Evolutionary conservation across 75 land plant genomes (phyloP).

Genomic region (Selaginella tamariscina): DNA sequence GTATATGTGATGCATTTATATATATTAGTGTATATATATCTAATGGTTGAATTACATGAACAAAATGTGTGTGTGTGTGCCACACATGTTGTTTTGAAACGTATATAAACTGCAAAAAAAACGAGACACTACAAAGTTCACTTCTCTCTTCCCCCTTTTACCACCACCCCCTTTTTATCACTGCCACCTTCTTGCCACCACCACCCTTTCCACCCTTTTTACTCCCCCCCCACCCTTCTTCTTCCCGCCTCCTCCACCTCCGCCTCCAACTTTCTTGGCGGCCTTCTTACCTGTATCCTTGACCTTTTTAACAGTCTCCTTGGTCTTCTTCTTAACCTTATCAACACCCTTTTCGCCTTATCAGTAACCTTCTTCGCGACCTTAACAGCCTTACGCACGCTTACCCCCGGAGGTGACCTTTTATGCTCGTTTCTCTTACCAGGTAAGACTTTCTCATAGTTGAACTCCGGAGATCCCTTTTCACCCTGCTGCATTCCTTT

Average conservation of each 20-base stretch:
- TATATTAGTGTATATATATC: too few species aligned
- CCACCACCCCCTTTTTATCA: neutral
- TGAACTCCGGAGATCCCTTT: neutral
- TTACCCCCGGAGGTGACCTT: neutral
- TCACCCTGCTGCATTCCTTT: neutral
- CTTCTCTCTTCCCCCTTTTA: neutral
- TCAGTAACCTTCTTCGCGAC: neutral
- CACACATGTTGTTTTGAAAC: too few species aligned
- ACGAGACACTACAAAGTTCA: too few species aligned
- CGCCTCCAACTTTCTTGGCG: neutral
- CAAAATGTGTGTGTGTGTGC: too few species aligned
- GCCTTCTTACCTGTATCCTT: neutral
- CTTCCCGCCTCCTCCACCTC: neutral
- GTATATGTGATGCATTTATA: too few species aligned
- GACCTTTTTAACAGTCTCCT: neutral
- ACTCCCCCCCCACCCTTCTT: neutral
- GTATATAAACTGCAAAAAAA: too few species aligned
- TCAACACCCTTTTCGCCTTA: neutral
- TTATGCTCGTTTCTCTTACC: neutral
- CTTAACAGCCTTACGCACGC: neutral
- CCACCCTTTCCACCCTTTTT: neutral
- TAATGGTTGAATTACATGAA: too few species aligned
- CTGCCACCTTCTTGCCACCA: neutral
- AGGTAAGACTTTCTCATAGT: neutral
- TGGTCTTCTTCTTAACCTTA: neutral